Evolutionary conservation across 441 rosid genomes (phyloP).

Genomic region (Brassica balearica): DNA sequence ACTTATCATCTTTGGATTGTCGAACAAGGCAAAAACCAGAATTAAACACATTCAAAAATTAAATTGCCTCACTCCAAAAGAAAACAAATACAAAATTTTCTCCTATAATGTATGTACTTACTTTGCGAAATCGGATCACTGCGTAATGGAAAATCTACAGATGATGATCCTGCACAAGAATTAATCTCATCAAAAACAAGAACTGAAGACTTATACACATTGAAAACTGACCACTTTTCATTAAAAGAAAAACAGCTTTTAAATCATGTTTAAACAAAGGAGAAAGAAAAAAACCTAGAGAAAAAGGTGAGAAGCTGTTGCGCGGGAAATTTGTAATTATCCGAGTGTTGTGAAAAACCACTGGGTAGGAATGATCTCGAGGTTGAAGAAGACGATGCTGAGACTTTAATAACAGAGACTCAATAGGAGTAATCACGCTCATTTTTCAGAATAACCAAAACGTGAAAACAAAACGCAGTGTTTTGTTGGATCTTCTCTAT

Average conservation of each 20-base stretch:
- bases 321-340: constrained; percentile 8
- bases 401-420: constrained; percentile 40
- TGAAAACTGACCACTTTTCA: background rate
- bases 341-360: constrained; percentile 9
- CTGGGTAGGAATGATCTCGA: constrained; percentile 11
- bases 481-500: constrained; percentile 2
- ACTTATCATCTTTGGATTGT: constrained; percentile 24
- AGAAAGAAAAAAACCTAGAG: constrained; percentile 34
- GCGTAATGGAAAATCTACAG: constrained; percentile 19
- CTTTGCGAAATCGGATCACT: constrained; percentile 13
- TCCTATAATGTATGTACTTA: constrained; percentile 5
- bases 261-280: constrained; percentile 6
- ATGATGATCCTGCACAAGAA: constrained; percentile 24
- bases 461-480: constrained; percentile 14
- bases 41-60: background rate
- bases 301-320: constrained; percentile 13
- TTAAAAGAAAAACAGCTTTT: background rate
- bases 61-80: background rate
- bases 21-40: background rate
- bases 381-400: constrained; percentile 35
- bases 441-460: constrained; percentile 11
- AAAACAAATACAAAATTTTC: constrained; percentile 1
- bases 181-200: constrained; percentile 8
- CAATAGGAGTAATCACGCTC: constrained; percentile 34
- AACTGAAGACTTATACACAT: background rate